Conservation (phyloP, 1,139 yeast genomes). For the Saccharomyces hybrid region DNA sequence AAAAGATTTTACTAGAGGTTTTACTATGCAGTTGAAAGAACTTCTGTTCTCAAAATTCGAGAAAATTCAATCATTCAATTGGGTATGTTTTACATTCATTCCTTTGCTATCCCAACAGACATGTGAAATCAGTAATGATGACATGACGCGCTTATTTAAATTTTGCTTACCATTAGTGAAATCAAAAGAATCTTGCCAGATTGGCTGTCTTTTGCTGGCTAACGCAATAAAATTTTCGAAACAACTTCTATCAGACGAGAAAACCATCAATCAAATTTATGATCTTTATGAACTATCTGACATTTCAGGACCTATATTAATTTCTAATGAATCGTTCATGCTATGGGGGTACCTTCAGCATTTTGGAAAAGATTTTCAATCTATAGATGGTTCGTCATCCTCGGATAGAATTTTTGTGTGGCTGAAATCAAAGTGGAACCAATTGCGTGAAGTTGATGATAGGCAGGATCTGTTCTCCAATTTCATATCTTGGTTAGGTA, state of each 20-base stretch:
- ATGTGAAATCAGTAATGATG: conserved; percentile 13
- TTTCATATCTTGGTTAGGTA: conserved; percentile 42
- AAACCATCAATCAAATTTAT: conserved; percentile 41
- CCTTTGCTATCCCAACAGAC: conserved; percentile 29
- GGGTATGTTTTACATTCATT: conserved; percentile 36
- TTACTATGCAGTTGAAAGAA: conserved; percentile 8
- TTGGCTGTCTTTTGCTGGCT: conserved; percentile 32
- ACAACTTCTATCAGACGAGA: conserved; percentile 32
- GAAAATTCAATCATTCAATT: conserved; percentile 29
- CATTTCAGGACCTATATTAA: conserved; percentile 48
- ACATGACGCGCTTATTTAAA: conserved; percentile 33
- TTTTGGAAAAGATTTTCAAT: conserved; percentile 34
- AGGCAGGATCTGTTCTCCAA: conserved; percentile 29
- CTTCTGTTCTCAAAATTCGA: conserved; percentile 14
- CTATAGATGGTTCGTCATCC: conserved; percentile 18
- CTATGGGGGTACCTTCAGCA: conserved; percentile 47
- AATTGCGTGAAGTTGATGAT: conserved; percentile 10
- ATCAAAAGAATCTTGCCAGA: conserved; percentile 21
- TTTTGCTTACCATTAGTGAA: conserved; percentile 44
- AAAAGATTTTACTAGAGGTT: conserved; percentile 4
- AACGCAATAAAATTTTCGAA: conserved; percentile 22
- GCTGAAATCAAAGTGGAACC: conserved; percentile 42
- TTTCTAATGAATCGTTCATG: conserved; percentile 41
- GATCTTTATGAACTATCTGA: conserved; percentile 48
- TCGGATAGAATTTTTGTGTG: conserved; percentile 38